Percentiles rank a stretch among this genome's conserved stretches.
Conservation (phyloP, 164 flowering plant genomes). For the Hamamelis virginiana region DNA sequence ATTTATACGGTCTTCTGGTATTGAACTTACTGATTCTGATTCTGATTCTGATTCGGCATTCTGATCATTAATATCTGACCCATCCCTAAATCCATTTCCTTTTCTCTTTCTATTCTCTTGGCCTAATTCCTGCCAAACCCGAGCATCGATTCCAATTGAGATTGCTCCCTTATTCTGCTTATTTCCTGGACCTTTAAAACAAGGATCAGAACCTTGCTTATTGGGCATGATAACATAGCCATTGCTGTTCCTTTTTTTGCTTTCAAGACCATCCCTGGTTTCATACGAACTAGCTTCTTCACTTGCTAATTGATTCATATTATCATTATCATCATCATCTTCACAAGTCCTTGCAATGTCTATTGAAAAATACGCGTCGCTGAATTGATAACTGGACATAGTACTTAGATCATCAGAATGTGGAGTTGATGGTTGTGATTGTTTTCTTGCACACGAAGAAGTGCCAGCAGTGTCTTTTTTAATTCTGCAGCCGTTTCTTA, state of each 20-base stretch:
- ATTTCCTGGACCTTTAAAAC: background rate
- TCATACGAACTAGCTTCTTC: background rate
- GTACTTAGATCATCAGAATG: constrained; percentile 15
- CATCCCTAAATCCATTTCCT: background rate
- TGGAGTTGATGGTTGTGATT: background rate
- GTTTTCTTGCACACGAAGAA: background rate
- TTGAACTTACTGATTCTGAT: constrained; percentile 17
- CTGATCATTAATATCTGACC: constrained; percentile 5
- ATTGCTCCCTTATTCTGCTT: constrained; percentile 2
- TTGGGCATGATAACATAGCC: background rate
- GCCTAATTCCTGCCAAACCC: constrained; percentile 1
- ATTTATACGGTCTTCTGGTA: no score
- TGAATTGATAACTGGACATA: constrained; percentile 22
- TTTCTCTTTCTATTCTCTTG: background rate
- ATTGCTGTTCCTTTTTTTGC: background rate
- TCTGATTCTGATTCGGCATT: constrained; percentile 2
- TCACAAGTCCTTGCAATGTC: constrained; percentile 20
- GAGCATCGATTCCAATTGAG: background rate
- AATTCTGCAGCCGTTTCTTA: no score
- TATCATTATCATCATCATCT: background rate
- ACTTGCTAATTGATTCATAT: background rate
- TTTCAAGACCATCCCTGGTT: background rate
- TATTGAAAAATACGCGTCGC: constrained; percentile 30
- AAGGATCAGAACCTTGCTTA: background rate
- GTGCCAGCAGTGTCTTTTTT: constrained; percentile 8